Percentiles rank a stretch among this genome's conserved stretches.
phyloP scores from a whole-genome alignment of 208 protist species.

The Wallacemonas rigidus region DNA sequence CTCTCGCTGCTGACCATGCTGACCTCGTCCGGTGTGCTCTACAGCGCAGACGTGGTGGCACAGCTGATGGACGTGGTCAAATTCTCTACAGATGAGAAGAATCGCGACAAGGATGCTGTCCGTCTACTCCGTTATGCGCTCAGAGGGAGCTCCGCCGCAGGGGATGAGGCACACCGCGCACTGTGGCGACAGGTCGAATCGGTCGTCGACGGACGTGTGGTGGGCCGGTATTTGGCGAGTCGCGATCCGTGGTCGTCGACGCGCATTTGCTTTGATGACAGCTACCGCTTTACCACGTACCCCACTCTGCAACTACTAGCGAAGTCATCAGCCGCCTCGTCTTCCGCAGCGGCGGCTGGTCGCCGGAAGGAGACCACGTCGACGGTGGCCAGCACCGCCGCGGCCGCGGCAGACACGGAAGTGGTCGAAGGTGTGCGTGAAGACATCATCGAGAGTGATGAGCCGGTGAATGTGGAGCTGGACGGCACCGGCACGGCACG shows the following conservation, averaged over 20 bases:
- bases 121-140: slow-evolving; percentile 78
- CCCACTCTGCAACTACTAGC: slow-evolving; percentile 32
- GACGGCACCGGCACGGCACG: no score
- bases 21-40: slow-evolving; percentile 78
- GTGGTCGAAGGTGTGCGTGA: background rate
- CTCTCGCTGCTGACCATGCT: slow-evolving; percentile 80
- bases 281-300: slow-evolving; percentile 54
- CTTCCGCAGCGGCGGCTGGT: background rate
- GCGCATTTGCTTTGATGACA: slow-evolving; percentile 66
- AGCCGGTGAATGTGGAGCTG: background rate
- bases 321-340: background rate
- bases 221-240: slow-evolving; percentile 77
- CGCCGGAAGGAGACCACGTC: slow-evolving; percentile 16
- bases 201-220: slow-evolving; percentile 65
- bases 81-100: slow-evolving; percentile 54
- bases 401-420: background rate
- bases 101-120: slow-evolving; percentile 67
- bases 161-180: slow-evolving; percentile 55
- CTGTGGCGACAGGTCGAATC: slow-evolving; percentile 59
- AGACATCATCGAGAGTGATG: background rate
- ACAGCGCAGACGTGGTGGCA: slow-evolving; percentile 76
- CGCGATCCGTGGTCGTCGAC: slow-evolving; percentile 68
- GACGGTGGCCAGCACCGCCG: slow-evolving; percentile 5
- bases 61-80: slow-evolving; percentile 91
- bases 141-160: slow-evolving; percentile 55